Evolutionary conservation across 2,329 filamentous ascomycete species (phyloP), one percentile per base, ranked within the genome.

Genomic region (Spiromastix sp.): DNA sequence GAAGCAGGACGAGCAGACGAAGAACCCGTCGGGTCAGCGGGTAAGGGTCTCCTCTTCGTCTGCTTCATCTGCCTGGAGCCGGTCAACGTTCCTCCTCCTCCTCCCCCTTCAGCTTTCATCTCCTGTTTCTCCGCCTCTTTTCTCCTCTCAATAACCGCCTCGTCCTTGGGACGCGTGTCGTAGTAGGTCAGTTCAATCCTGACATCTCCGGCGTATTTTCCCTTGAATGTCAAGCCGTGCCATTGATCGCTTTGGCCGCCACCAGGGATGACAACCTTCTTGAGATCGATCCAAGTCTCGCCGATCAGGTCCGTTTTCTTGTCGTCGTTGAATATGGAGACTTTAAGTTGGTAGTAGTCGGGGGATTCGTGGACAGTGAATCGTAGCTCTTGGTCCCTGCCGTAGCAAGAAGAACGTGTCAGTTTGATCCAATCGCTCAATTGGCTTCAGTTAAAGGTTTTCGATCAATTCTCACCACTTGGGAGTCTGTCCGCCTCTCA

Each of bases 291-390:
- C 80, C 85, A 95, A 5, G 84, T 79, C 61, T 98, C 91, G 45
- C 91, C 91, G 49, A 98, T 95, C 45, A 98, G 62, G 47, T 98
- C 91, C 0, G 89, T 96, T 66, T 82, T 93, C 67, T 95, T 96
- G 63, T 98, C 91, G 52, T 98, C 91, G 55, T 94, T 95, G 66
- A 98, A 98, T 4, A 96, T 76, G 2, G 89, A 95, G 11, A 96
- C 72, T 57, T 98, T 98, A 38, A 98, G 72, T 56, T 87, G 85
- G 61, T 85, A 86, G 67, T 98, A 98, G 61, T 98, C 91, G 12
- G 86, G 80, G 11, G 86, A 95, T 53, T 96, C 87, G 70, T 95
- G 89, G 11, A 98, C 91, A 29, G 77, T 85, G 55, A 96, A 98
- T 42, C 91, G 85, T 29, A 98, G 74, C 60, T 98, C 91, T 61